These are phyloP conservation scores for Ustilago vetiveriae DNA, from an alignment of 1,284 basidiomycete species.

Conservation along the genomic window DNA sequence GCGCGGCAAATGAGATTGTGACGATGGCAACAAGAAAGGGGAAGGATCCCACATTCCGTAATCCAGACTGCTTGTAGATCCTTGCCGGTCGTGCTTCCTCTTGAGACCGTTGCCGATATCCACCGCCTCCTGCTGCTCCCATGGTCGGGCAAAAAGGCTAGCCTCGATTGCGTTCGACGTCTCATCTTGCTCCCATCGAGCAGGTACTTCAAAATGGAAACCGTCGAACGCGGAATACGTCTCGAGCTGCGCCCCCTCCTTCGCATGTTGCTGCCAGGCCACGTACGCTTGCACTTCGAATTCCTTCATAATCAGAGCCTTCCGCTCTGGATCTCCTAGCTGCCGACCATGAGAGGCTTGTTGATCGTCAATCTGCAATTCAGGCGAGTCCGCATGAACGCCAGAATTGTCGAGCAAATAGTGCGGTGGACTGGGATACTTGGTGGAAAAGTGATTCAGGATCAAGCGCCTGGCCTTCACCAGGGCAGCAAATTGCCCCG, in stretches of 20 bases:
- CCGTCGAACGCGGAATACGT: constrained; percentile 41
- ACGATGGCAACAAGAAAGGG: constrained; percentile 14
- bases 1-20: background rate
- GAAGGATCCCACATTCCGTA: constrained; percentile 18
- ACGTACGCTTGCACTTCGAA: constrained; percentile 55
- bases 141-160: constrained; percentile 20
- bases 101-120: constrained; percentile 22
- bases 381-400: constrained; percentile 4
- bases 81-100: constrained; percentile 20
- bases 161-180: background rate
- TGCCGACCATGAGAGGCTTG: constrained; percentile 11
- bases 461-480: constrained; percentile 52
- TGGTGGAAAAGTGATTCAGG: constrained; percentile 64
- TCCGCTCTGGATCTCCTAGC: constrained; percentile 39
- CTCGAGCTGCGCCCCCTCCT: constrained; percentile 5
- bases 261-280: constrained; percentile 37
- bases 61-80: background rate
- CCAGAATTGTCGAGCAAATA: constrained; percentile 32
- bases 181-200: constrained; percentile 5
- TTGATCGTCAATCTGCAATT: background rate
- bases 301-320: constrained; percentile 46
- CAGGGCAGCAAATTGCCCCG: constrained; percentile 57
- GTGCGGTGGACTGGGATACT: constrained; percentile 49
- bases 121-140: constrained; percentile 3
- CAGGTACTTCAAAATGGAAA: constrained; percentile 36